Percentiles rank a stretch among this genome's conserved stretches.
Conservation (phyloP, 108 stramenopile species). For the Epithemia pelagica region DNA sequence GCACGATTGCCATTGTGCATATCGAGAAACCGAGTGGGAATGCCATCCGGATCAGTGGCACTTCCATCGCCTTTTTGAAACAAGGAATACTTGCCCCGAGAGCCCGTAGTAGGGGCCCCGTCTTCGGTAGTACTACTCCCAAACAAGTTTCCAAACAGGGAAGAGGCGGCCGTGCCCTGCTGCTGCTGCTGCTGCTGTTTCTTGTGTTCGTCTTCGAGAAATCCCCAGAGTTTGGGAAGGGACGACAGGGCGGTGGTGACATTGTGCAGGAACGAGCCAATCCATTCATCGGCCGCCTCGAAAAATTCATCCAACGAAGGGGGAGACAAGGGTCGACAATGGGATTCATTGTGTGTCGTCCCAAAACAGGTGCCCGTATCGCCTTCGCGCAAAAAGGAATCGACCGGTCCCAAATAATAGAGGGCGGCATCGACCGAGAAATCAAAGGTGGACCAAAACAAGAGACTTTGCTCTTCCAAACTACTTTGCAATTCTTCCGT, state of each 20-base stretch:
- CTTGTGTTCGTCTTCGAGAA: neutral
- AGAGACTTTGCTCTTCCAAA: neutral
- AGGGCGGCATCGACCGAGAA: constrained; percentile 1
- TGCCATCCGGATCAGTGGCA: constrained; percentile 56
- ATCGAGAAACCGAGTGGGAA: constrained; percentile 51
- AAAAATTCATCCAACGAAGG: neutral
- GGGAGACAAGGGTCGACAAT: neutral
- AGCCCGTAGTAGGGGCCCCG: neutral
- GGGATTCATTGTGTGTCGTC: neutral
- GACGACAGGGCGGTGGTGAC: neutral
- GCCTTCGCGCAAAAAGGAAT: neutral
- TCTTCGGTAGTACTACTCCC: neutral
- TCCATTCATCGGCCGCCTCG: neutral
- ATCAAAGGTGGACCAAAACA: constrained; percentile 4
- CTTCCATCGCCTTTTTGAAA: constrained; percentile 46
- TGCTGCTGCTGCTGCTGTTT: neutral
- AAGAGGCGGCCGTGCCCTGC: neutral
- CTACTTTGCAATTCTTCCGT: neutral
- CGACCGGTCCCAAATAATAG: neutral
- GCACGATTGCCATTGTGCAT: constrained; percentile 57
- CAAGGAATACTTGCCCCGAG: constrained; percentile 4
- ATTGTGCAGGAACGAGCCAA: neutral
- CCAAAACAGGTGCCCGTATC: neutral
- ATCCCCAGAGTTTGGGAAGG: no score
- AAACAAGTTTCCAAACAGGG: neutral